Conservation (phyloP, 2,329 filamentous ascomycete genomes). For the Bipolaris gigantea region DNA sequence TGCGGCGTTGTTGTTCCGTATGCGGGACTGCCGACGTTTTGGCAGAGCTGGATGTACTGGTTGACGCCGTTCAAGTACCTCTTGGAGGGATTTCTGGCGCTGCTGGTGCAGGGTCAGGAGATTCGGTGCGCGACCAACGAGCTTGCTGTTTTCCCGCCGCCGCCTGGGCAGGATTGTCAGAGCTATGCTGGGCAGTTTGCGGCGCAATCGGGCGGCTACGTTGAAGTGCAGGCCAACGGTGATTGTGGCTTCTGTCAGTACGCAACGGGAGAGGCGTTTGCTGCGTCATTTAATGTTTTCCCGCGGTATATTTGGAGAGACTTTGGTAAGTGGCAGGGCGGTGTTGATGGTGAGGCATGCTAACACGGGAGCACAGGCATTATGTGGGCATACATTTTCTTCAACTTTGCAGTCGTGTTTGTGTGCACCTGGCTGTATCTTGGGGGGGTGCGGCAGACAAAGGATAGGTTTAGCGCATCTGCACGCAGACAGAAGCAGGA, state of each 20-base stretch:
- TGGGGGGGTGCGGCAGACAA: slow-evolving; percentile 44
- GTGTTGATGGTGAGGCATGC: background rate
- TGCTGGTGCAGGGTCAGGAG: slow-evolving; percentile 57
- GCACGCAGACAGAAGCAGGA: slow-evolving; percentile 41
- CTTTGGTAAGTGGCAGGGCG: slow-evolving; percentile 59
- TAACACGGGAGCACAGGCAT: slow-evolving; percentile 20
- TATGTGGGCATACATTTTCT: slow-evolving; percentile 59
- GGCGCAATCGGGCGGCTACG: slow-evolving; percentile 60
- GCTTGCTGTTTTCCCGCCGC: slow-evolving; percentile 62
- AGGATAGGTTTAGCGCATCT: slow-evolving; percentile 37
- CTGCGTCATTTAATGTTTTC: slow-evolving; percentile 60
- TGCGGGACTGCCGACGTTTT: slow-evolving; percentile 63
- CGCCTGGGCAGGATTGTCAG: slow-evolving; percentile 62
- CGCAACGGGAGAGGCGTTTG: slow-evolving; percentile 62
- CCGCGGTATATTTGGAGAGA: slow-evolving; percentile 66
- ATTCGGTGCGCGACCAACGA: slow-evolving; percentile 61
- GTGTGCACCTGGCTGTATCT: slow-evolving; percentile 59
- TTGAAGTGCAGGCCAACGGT: slow-evolving; percentile 58
- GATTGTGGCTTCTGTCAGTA: slow-evolving; percentile 68
- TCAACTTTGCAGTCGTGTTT: slow-evolving; percentile 63
- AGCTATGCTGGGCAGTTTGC: slow-evolving; percentile 61
- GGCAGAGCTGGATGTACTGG: slow-evolving; percentile 56
- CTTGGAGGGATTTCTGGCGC: slow-evolving; percentile 63
- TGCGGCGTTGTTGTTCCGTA: slow-evolving; percentile 76
- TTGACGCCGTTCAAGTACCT: slow-evolving; percentile 70